Conservation (phyloP, 1,284 basidiomycete species). For the Cutaneotrichosporon curvatum region DNA sequence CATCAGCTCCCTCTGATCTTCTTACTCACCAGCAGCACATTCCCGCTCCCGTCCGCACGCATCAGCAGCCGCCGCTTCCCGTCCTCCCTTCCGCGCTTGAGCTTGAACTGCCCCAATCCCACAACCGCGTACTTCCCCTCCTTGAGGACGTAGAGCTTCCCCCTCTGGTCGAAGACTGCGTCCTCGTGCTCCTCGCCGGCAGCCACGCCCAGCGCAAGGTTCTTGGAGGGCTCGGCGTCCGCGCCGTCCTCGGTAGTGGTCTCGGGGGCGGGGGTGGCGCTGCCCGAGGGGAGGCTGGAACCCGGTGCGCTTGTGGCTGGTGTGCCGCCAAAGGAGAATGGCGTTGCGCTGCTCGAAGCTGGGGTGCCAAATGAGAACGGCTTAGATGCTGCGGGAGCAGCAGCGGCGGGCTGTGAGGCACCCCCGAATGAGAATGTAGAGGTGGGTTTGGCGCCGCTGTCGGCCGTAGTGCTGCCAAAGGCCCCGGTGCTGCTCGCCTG, state of each 20-base stretch:
- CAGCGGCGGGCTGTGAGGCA: slow-evolving; percentile 10
- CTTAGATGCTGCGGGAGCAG: slow-evolving; percentile 6
- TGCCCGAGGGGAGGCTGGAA: neutral
- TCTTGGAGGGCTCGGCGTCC: slow-evolving; percentile 25
- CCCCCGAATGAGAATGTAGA: too few species aligned
- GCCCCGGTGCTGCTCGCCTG: too few species aligned
- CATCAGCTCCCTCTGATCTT: neutral
- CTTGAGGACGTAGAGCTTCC: slow-evolving; percentile 59
- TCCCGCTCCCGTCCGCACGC: slow-evolving; percentile 39
- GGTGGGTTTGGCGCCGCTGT: too few species aligned
- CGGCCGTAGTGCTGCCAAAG: too few species aligned
- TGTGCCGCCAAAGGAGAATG: slow-evolving; percentile 13
- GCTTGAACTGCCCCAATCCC: slow-evolving; percentile 35
- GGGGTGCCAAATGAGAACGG: slow-evolving; percentile 18
- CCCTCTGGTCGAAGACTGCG: slow-evolving; percentile 56
- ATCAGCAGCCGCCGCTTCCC: slow-evolving; percentile 38
- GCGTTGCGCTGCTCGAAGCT: slow-evolving; percentile 2
- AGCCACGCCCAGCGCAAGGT: slow-evolving; percentile 34
- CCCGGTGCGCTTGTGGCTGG: neutral
- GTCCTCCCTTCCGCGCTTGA: slow-evolving; percentile 34
- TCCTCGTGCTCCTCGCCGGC: slow-evolving; percentile 67
- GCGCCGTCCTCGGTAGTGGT: slow-evolving; percentile 14
- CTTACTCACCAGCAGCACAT: slow-evolving; percentile 35
- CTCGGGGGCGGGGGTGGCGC: neutral
- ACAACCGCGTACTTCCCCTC: slow-evolving; percentile 44